Evolutionary conservation across 345 rosid species (phyloP).

Genomic region (Aegle marmelos): DNA sequence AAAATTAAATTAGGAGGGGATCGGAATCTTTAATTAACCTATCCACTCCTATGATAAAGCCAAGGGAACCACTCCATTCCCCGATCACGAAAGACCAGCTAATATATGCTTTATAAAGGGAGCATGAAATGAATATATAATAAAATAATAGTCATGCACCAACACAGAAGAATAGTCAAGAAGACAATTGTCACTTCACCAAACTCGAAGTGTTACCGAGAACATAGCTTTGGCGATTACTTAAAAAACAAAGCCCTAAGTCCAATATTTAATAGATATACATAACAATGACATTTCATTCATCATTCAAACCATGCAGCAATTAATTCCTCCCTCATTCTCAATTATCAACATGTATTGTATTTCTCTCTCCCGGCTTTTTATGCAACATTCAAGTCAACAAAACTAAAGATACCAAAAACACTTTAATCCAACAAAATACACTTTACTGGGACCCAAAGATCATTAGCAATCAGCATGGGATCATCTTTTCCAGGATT

Average conservation of each 20-base stretch:
- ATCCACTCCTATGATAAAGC: no score
- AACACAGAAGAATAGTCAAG: no score
- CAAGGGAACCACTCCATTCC: no score
- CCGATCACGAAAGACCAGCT: no score
- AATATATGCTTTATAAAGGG: no score
- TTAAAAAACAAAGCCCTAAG: background rate
- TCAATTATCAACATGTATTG: background rate
- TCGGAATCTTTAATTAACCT: no score
- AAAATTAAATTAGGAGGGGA: no score
- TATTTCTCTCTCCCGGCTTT: background rate
- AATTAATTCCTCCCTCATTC: background rate
- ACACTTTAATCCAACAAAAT: constrained; percentile 25
- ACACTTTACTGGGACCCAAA: constrained; percentile 27
- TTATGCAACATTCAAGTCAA: constrained; percentile 21
- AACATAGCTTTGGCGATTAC: background rate
- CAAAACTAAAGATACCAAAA: constrained; percentile 13
- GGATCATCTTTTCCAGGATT: constrained; percentile 51
- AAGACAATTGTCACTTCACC: no score
- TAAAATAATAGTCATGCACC: no score
- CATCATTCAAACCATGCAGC: background rate
- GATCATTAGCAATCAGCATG: constrained; percentile 8
- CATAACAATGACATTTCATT: background rate
- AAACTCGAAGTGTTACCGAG: no score
- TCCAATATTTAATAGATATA: background rate
- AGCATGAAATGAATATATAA: no score